Evolutionary conservation across 306 rosid genomes (phyloP).

Genomic region (Castanea crenata): DNA sequence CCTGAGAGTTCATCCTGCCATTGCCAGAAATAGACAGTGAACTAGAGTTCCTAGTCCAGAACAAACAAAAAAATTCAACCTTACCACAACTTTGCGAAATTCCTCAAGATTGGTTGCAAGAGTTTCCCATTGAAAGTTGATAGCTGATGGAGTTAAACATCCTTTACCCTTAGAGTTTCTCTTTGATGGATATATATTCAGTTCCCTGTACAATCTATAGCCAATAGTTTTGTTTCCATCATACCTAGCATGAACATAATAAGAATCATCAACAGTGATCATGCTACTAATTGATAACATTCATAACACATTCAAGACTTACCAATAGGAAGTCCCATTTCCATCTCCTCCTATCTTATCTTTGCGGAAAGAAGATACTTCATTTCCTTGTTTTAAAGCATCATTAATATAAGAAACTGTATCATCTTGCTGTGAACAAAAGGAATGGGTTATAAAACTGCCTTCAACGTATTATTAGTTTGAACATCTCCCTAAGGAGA

Average conservation of each 20-base stretch:
- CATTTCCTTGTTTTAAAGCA: slow-evolving; percentile 72
- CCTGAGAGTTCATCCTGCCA: slow-evolving; percentile 64
- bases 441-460: not conserved
- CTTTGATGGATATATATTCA: slow-evolving; percentile 35
- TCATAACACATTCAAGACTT: slow-evolving; percentile 8
- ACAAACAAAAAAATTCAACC: slow-evolving; percentile 23
- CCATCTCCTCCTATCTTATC: slow-evolving; percentile 61
- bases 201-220: slow-evolving; percentile 61
- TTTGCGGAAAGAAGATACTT: slow-evolving; percentile 62
- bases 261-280: slow-evolving; percentile 16
- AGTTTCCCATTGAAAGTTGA: slow-evolving; percentile 73
- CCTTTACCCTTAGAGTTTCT: slow-evolving; percentile 36
- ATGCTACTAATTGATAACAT: slow-evolving; percentile 6
- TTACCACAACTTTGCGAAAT: slow-evolving; percentile 63
- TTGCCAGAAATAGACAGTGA: slow-evolving; percentile 27
- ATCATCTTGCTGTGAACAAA: slow-evolving; percentile 75
- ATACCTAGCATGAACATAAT: slow-evolving; percentile 55
- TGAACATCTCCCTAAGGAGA: not conserved
- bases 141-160: slow-evolving; percentile 34
- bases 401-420: slow-evolving; percentile 59
- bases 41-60: not conserved
- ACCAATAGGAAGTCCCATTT: slow-evolving; percentile 72
- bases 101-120: slow-evolving; percentile 71
- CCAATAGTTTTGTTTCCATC: slow-evolving; percentile 64
- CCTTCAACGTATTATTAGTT: not conserved